Conservation (phyloP, 1,139 yeast species). For the Lizanozyma gosingica region DNA sequence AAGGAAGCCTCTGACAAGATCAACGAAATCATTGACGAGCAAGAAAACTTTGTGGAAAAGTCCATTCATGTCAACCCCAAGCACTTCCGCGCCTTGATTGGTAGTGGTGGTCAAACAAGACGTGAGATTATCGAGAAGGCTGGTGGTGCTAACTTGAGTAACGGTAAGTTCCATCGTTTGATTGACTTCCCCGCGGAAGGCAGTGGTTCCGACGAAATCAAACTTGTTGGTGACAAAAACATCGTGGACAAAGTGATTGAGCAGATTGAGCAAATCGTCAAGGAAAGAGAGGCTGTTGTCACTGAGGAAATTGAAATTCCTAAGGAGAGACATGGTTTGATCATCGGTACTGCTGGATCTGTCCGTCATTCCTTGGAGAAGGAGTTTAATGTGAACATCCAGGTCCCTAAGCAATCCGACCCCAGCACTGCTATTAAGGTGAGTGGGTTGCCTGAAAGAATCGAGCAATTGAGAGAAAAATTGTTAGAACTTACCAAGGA, state of each 20-base stretch:
- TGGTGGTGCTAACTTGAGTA: slow-evolving; percentile 55
- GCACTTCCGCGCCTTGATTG: slow-evolving; percentile 73
- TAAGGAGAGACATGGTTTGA: slow-evolving; percentile 63
- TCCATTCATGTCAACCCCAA: slow-evolving; percentile 66
- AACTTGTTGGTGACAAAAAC: slow-evolving; percentile 65
- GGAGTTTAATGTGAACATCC: slow-evolving; percentile 55
- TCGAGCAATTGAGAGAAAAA: slow-evolving; percentile 49
- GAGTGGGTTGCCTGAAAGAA: slow-evolving; percentile 54
- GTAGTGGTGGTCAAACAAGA: slow-evolving; percentile 70
- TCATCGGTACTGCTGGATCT: slow-evolving; percentile 79
- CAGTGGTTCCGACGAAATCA: slow-evolving; percentile 52
- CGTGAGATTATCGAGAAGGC: slow-evolving; percentile 71
- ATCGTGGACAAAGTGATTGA: slow-evolving; percentile 65
- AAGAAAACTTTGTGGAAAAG: slow-evolving; percentile 55
- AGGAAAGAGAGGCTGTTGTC: slow-evolving; percentile 54
- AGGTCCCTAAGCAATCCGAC: slow-evolving; percentile 58
- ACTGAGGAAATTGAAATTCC: slow-evolving; percentile 54
- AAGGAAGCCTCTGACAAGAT: slow-evolving; percentile 63
- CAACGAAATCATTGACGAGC: slow-evolving; percentile 53
- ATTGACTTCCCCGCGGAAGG: slow-evolving; percentile 72
- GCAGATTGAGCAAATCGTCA: slow-evolving; percentile 57
- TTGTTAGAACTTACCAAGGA: slow-evolving; percentile 46
- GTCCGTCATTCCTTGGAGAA: slow-evolving; percentile 66
- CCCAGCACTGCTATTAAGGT: slow-evolving; percentile 38
- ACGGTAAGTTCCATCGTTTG: slow-evolving; percentile 42